phyloP scores from a whole-genome alignment of 1,284 basidiomycete species.

The Irpex lacteus region DNA sequence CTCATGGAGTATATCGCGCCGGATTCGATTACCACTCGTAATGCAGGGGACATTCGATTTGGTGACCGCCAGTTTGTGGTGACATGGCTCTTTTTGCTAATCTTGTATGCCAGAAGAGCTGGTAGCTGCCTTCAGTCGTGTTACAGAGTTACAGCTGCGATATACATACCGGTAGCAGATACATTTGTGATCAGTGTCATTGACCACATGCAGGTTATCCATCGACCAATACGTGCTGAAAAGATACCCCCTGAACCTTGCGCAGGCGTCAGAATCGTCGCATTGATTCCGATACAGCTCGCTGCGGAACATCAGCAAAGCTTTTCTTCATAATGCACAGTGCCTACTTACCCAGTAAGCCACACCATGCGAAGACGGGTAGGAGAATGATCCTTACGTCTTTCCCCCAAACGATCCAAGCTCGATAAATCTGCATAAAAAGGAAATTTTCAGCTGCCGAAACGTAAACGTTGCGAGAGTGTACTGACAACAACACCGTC shows the following conservation, averaged over 20 bases:
- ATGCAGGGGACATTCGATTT: conserved; percentile 23
- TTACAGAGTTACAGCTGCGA: background rate
- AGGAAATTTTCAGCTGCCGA: background rate
- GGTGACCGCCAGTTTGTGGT: conserved; percentile 17
- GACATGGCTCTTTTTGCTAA: conserved; percentile 24
- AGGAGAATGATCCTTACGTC: conserved; percentile 19
- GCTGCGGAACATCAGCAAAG: background rate
- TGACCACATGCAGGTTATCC: conserved; percentile 31
- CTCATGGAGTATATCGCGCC: conserved; percentile 32
- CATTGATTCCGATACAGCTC: conserved; percentile 4
- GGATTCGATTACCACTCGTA: conserved; percentile 33
- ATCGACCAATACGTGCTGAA: conserved; percentile 20
- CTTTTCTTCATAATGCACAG: background rate
- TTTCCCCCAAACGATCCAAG: conserved; percentile 27
- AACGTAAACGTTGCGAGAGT: background rate
- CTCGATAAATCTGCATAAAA: conserved; percentile 24
- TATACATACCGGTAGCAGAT: conserved; percentile 26
- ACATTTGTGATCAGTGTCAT: conserved; percentile 31
- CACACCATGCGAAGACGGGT: conserved; percentile 25
- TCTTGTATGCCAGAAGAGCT: conserved; percentile 26
- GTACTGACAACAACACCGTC: conserved; percentile 28
- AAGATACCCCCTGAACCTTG: conserved; percentile 20
- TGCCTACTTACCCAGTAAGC: conserved; percentile 17
- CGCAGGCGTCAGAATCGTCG: conserved; percentile 15
- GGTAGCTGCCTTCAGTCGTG: background rate